Percentiles rank a stretch among this genome's conserved stretches.
Evolutionary conservation across 1,284 basidiomycete genomes (phyloP).

Genomic region (Pyrrhoderma lamaoense): DNA sequence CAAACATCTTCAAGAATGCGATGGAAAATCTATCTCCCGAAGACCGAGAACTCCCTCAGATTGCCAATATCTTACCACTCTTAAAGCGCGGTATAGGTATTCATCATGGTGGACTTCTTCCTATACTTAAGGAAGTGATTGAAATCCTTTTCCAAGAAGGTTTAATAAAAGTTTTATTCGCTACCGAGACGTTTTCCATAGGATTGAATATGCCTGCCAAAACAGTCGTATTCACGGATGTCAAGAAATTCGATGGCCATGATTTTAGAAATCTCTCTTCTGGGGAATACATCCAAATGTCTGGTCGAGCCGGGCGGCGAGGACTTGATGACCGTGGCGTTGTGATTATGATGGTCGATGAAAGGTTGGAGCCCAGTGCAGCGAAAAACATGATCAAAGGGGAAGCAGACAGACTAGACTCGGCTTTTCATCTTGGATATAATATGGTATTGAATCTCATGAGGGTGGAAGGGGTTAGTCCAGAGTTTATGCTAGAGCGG

Average conservation of each 20-base stretch:
- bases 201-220: slow-evolving; percentile 99
- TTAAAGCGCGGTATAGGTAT: slow-evolving; percentile 96
- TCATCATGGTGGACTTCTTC: slow-evolving; percentile 96
- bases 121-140: slow-evolving; percentile 98
- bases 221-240: slow-evolving; percentile 96
- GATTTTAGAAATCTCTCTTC: slow-evolving; percentile 89
- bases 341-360: slow-evolving; percentile 99
- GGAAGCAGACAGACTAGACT: slow-evolving; percentile 94
- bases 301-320: slow-evolving; percentile 93
- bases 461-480: slow-evolving; percentile 97
- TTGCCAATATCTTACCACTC: slow-evolving; percentile 87
- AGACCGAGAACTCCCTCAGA: slow-evolving; percentile 90
- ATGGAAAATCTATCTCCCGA: slow-evolving; percentile 85
- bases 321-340: slow-evolving; percentile 98
- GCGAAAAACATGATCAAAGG: slow-evolving; percentile 99
- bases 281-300: slow-evolving; percentile 99
- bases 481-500: slow-evolving; percentile 96
- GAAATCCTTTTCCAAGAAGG: slow-evolving; percentile 99
- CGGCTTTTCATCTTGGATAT: slow-evolving; percentile 98
- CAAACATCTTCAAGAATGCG: slow-evolving; percentile 91
- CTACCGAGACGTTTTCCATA: slow-evolving; percentile 99
- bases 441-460: slow-evolving; percentile 99
- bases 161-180: slow-evolving; percentile 97
- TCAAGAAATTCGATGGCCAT: slow-evolving; percentile 93
- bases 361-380: slow-evolving; percentile 88